Conservation (phyloP, 208 protist species). For the Trypanosoma rangeli region DNA sequence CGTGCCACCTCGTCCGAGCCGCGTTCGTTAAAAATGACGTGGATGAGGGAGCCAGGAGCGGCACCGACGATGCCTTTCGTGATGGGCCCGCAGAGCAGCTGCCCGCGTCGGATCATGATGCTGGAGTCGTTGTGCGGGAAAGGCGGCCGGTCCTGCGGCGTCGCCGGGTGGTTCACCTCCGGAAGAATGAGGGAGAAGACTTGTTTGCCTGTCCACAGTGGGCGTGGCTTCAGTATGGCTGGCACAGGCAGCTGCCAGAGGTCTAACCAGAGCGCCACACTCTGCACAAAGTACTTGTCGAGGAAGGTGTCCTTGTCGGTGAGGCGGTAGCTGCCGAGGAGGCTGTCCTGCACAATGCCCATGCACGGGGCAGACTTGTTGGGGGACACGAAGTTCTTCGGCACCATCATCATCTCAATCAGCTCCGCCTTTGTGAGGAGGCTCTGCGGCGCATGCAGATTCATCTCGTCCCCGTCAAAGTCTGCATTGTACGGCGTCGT, state of each 20-base stretch:
- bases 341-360: conserved; percentile 99
- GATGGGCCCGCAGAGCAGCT: conserved; percentile 90
- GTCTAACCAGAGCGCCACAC: conserved; percentile 97
- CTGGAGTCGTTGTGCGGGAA: conserved; percentile 85
- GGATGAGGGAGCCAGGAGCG: conserved; percentile 91
- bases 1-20: conserved; percentile 93
- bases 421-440: conserved; percentile 96
- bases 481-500: conserved; percentile 99
- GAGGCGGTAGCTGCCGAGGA: conserved; percentile 95
- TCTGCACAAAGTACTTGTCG: conserved; percentile 97
- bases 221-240: conserved; percentile 97
- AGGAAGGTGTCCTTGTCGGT: conserved; percentile 97
- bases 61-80: conserved; percentile 92
- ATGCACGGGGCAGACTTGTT: conserved; percentile 99
- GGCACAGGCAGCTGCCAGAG: conserved; percentile 96
- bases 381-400: conserved; percentile 99
- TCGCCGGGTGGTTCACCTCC: conserved; percentile 88
- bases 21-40: conserved; percentile 97
- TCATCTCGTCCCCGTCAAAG: conserved; percentile 99
- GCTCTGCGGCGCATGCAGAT: conserved; percentile 99
- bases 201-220: conserved; percentile 99
- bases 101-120: conserved; percentile 92
- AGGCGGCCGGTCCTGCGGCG: conserved; percentile 52
- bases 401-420: conserved; percentile 99
- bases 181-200: conserved; percentile 98